Conservation (phyloP, 768 basidiomycete species). For the Boletus sensibilis region DNA sequence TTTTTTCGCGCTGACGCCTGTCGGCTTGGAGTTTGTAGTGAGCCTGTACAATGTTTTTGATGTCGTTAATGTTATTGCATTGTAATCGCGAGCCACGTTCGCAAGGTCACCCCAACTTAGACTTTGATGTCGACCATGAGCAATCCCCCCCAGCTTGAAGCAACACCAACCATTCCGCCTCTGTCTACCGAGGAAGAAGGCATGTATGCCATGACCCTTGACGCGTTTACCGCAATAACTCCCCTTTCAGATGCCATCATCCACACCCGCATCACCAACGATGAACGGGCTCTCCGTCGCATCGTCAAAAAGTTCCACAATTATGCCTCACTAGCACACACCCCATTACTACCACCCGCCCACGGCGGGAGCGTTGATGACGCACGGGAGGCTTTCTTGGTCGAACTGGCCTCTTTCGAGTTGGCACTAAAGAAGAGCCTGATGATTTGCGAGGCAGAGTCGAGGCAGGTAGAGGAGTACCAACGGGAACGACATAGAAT, state of each 20-base stretch:
- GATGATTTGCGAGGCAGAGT: slow-evolving; percentile 85
- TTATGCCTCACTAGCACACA: slow-evolving; percentile 59
- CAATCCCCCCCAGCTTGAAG: slow-evolving; percentile 8
- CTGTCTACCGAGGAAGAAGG: slow-evolving; percentile 67
- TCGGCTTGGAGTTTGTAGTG: neutral
- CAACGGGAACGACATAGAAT: slow-evolving; percentile 68
- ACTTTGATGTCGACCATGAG: slow-evolving; percentile 8
- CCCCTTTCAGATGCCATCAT: slow-evolving; percentile 66
- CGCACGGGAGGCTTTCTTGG: slow-evolving; percentile 73
- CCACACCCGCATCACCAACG: slow-evolving; percentile 76
- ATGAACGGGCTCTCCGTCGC: slow-evolving; percentile 74
- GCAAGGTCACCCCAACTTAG: neutral
- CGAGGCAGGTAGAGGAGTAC: slow-evolving; percentile 83
- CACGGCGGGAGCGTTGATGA: slow-evolving; percentile 50
- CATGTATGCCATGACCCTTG: slow-evolving; percentile 19
- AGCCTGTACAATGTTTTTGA: neutral
- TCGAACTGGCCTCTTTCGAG: slow-evolving; percentile 77
- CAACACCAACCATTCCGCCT: slow-evolving; percentile 37
- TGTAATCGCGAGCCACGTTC: neutral
- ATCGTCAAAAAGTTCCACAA: slow-evolving; percentile 81
- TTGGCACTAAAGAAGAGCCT: slow-evolving; percentile 71
- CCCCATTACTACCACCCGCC: slow-evolving; percentile 39
- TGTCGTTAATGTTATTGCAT: neutral
- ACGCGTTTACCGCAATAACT: slow-evolving; percentile 12
- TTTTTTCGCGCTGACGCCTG: neutral